These are phyloP conservation scores for Leonotis leonurus DNA, from an alignment of 257 asterid genomes.

Conservation along the genomic window DNA sequence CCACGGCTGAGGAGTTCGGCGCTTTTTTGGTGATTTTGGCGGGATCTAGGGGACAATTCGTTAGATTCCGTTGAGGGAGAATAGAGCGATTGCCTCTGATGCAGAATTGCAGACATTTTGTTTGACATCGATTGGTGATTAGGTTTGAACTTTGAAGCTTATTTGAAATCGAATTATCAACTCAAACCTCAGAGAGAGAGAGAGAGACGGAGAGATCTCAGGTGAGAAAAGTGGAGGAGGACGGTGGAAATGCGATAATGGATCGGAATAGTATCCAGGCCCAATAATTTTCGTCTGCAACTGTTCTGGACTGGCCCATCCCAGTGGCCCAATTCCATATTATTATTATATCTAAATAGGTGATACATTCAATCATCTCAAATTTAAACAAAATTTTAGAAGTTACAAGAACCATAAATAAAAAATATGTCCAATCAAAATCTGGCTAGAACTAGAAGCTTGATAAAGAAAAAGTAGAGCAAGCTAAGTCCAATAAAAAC, in stretches of 20 bases:
- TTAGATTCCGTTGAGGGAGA: constrained; percentile 24
- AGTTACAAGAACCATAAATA: too few species aligned
- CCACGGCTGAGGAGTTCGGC: constrained; percentile 42
- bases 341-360: too few species aligned
- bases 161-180: neutral
- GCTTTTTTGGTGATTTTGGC: constrained; percentile 52
- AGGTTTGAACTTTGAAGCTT: too few species aligned
- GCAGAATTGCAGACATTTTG: constrained; percentile 48
- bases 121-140: neutral
- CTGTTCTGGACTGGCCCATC: too few species aligned
- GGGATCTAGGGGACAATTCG: constrained; percentile 50
- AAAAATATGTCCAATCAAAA: too few species aligned
- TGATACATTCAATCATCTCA: too few species aligned
- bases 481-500: neutral
- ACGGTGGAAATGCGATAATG: constrained; percentile 11
- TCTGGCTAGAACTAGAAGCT: too few species aligned
- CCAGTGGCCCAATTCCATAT: too few species aligned
- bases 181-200: neutral
- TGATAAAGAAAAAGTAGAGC: too few species aligned
- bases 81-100: constrained; percentile 68
- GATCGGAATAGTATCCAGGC: neutral
- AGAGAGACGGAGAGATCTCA: too few species aligned
- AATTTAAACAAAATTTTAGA: too few species aligned
- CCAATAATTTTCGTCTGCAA: too few species aligned
- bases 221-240: constrained; percentile 20